Evolutionary conservation across 2,329 filamentous ascomycete species (phyloP).

Genomic region (Xylariaceae sp.): DNA sequence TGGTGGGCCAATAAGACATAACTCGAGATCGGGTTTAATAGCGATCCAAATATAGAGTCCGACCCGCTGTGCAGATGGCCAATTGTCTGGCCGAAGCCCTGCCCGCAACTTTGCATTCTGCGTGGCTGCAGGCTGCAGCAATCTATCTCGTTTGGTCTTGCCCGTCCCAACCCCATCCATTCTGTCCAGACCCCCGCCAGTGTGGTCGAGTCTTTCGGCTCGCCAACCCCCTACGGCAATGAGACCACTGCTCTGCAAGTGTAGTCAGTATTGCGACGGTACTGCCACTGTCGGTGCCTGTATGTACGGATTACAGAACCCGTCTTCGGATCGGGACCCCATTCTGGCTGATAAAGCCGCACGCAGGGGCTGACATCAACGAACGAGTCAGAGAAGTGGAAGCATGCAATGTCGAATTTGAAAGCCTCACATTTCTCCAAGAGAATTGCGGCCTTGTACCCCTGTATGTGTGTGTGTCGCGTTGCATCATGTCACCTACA

Average conservation of each 20-base stretch:
- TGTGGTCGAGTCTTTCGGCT: neutral
- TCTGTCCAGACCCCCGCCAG: neutral
- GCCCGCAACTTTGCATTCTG: neutral
- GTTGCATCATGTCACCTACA: too few species aligned
- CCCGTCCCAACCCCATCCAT: neutral
- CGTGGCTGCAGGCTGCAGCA: neutral
- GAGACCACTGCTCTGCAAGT: too few species aligned
- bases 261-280: too few species aligned
- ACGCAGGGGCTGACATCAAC: constrained; percentile 2
- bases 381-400: constrained; percentile 7
- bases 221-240: neutral
- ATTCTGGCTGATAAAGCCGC: constrained; percentile 8
- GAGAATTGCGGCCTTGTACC: too few species aligned
- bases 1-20: constrained; percentile 12
- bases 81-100: constrained; percentile 2
- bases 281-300: neutral
- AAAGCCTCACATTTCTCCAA: too few species aligned
- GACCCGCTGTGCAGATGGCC: constrained; percentile 2
- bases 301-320: too few species aligned
- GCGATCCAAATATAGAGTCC: constrained; percentile 18
- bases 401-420: neutral
- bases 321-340: neutral
- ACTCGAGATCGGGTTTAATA: neutral
- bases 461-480: too few species aligned
- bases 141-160: neutral